These are phyloP conservation scores for Xerocomus brunneocitrinus DNA, from an alignment of 768 basidiomycete species.

Conservation along the genomic window DNA sequence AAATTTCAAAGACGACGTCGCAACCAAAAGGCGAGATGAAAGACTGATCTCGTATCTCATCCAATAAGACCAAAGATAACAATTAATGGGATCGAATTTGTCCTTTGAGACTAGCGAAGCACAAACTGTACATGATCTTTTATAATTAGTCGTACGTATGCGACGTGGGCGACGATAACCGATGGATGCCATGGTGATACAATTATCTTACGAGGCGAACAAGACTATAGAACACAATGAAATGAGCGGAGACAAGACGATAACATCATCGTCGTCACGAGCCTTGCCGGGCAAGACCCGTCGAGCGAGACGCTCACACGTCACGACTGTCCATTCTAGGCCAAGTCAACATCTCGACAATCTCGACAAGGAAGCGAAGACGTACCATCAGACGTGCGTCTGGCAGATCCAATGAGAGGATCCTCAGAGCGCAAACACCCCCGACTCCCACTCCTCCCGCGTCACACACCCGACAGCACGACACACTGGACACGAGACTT, in stretches of 20 bases:
- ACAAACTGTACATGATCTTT: not conserved
- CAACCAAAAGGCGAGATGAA: not conserved
- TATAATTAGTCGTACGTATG: not conserved
- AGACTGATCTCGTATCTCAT: not conserved
- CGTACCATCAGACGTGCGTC: conserved; percentile 1
- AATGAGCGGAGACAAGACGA: not conserved
- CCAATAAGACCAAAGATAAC: not conserved
- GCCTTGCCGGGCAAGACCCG: not conserved
- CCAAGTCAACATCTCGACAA: not conserved
- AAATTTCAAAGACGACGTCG: not conserved
- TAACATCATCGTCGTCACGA: not conserved
- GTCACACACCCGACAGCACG: conserved; percentile 56
- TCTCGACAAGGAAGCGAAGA: not conserved
- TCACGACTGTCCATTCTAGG: not conserved
- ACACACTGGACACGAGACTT: conserved; percentile 75
- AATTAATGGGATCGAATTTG: not conserved
- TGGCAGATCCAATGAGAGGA: not conserved
- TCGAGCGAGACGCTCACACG: not conserved
- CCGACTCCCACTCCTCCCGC: conserved; percentile 57
- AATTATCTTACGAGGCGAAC: conserved; percentile 5
- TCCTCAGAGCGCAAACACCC: conserved; percentile 31
- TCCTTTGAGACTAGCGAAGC: not conserved
- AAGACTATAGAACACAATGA: not conserved
- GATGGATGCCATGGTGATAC: conserved; percentile 15
- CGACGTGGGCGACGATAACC: conserved; percentile 2